These are phyloP conservation scores for Mytilinidion resinicola DNA, from an alignment of 495 filamentous ascomycete genomes.

Conservation along the genomic window DNA sequence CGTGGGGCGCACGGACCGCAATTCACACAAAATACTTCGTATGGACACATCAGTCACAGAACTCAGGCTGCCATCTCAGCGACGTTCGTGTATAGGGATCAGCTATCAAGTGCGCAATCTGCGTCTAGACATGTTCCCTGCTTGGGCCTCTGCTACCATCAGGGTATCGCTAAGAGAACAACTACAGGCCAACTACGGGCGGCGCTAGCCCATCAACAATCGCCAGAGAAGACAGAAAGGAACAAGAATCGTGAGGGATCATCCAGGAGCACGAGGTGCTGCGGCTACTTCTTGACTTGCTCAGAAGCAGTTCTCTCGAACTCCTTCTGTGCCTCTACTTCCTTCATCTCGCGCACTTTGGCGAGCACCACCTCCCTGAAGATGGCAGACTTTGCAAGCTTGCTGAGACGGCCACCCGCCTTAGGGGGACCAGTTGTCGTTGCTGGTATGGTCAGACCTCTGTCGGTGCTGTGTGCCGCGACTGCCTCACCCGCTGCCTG, in stretches of 20 bases:
- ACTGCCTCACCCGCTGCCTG: conserved; percentile 38
- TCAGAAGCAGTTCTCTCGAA: conserved; percentile 31
- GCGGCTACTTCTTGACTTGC: conserved; percentile 12
- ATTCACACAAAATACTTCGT: not conserved
- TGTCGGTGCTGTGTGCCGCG: conserved; percentile 31
- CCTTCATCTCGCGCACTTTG: conserved; percentile 91
- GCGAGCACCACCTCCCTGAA: conserved; percentile 97
- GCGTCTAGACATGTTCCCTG: not conserved
- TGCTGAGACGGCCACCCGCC: conserved; percentile 62
- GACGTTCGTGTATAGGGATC: too few species aligned
- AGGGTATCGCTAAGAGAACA: conserved; percentile 1
- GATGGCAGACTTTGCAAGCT: conserved; percentile 78
- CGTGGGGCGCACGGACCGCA: not conserved
- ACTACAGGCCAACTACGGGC: not conserved
- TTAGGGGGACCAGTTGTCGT: conserved; percentile 25
- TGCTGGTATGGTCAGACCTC: conserved; percentile 32
- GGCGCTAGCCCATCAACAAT: not conserved
- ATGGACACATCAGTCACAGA: too few species aligned
- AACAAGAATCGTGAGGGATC: not conserved
- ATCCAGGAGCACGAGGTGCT: too few species aligned
- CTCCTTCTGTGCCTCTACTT: conserved; percentile 56
- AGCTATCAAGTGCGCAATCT: too few species aligned
- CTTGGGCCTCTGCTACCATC: not conserved
- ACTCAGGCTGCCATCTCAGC: too few species aligned
- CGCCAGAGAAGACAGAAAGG: too few species aligned